Evolutionary conservation across 208 protist genomes (phyloP), one percentile per base, ranked within the genome.

Genomic region (Leishmania arabica): DNA sequence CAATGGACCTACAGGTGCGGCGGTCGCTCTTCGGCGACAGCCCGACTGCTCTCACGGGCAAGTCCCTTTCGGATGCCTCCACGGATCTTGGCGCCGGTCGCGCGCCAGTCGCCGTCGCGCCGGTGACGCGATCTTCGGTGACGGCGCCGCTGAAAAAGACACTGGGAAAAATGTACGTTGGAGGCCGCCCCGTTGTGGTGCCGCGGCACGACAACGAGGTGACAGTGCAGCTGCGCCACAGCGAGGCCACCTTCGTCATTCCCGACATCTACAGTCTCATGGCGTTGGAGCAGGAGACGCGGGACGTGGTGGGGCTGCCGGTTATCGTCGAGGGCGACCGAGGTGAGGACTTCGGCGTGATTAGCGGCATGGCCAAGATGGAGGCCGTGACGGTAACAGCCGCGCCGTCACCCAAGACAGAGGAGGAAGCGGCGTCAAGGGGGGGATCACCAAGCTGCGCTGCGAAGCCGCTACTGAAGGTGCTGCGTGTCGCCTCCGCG

Each of bases 281-380:
- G 83, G 82, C 84, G 17, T 31, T 69, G 58, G 81, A 88, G 40
- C 71, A 89, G 64, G 86, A 83, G 42, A 69, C 80, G 34, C 85
- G 88, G 40, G 86, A 95, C 24, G 21, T 95, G 51, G 49, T 92
- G 27, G 89, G 84, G 31, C 78, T 78, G 27, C 86, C 94, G 75
- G 95, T 97, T 9, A 84, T 97, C 34, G 89, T 97, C 54, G 95
- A 97, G 60, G 93, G 93, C 13, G 92, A 96, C 75, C 91, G 93
- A 56, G 95, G 95, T 3, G 89, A 93, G 84, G 95, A 97, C 81
- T 78, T 96, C 45, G 95, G 95, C 49, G 64, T 77, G 60, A 90
- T 97, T 70, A 64, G 69, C 2, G 75, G 84, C 31, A 81, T 95
- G 70, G 54, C 71, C 47, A 68, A 56, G 8, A 24, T 34, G 24